A percentile compares a stretch with the other conserved stretches of the same genome.
Evolutionary conservation across 2,329 filamentous ascomycete genomes (phyloP).

Genomic region (Paecilomyces formosus): DNA sequence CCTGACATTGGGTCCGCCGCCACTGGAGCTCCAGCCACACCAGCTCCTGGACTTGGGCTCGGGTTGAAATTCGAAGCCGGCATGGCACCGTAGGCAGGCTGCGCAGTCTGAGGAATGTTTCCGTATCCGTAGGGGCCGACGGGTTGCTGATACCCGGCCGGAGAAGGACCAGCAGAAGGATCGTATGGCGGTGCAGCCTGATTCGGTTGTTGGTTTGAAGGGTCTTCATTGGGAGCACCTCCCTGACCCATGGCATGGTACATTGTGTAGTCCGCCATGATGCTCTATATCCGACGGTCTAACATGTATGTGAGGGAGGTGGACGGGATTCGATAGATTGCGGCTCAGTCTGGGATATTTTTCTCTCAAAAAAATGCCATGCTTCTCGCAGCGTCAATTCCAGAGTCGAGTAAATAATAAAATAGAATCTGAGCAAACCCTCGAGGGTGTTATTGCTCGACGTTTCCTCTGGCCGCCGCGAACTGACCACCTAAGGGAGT

Average conservation of each 20-base stretch:
- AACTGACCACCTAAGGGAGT: constrained; percentile 27
- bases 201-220: constrained; percentile 46
- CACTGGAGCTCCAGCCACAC: constrained; percentile 15
- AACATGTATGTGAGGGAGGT: background rate
- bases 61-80: constrained; percentile 18
- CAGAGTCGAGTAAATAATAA: constrained; percentile 1
- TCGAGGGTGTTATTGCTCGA: background rate
- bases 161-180: constrained; percentile 29
- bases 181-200: constrained; percentile 50
- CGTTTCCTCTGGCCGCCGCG: constrained; percentile 1
- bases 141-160: constrained; percentile 27
- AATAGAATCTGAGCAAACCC: constrained; percentile 1
- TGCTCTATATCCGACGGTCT: constrained; percentile 21
- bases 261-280: constrained; percentile 36
- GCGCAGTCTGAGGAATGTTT: constrained; percentile 24
- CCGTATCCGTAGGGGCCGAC: constrained; percentile 30
- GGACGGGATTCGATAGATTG: background rate
- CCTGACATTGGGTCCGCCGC: constrained; percentile 30
- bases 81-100: constrained; percentile 21
- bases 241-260: constrained; percentile 33
- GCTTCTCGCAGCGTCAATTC: background rate
- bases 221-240: constrained; percentile 39
- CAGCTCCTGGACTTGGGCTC: constrained; percentile 17
- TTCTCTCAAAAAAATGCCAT: constrained; percentile 7
- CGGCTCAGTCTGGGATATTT: background rate